Conservation (phyloP, 1,284 basidiomycete genomes). For the Cerrena zonata region DNA sequence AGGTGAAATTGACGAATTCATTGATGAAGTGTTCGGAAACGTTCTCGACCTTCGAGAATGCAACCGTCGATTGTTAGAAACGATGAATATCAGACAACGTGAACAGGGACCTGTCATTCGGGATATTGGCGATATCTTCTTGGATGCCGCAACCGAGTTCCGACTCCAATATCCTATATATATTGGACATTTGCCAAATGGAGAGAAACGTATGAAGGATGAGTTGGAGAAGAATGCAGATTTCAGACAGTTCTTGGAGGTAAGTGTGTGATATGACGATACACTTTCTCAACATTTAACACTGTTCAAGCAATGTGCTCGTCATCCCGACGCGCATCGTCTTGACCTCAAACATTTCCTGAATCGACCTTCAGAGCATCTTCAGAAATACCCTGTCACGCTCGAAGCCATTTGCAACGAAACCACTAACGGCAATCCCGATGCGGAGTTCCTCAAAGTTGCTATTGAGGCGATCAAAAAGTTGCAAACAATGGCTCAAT, state of each 20-base stretch:
- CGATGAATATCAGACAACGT: constrained; percentile 81
- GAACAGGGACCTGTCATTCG: constrained; percentile 83
- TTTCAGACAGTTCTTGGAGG: constrained; percentile 85
- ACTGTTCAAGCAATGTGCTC: constrained; percentile 43
- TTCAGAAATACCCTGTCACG: constrained; percentile 85
- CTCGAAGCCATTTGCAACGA: constrained; percentile 82
- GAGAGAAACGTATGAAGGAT: constrained; percentile 81
- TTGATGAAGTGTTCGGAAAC: constrained; percentile 84
- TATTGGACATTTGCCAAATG: constrained; percentile 78
- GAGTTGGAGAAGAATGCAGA: constrained; percentile 79
- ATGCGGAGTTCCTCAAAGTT: constrained; percentile 71
- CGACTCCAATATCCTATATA: constrained; percentile 81
- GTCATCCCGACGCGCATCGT: constrained; percentile 67
- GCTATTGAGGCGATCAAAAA: constrained; percentile 74
- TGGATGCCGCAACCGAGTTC: constrained; percentile 86
- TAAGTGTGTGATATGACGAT: no score
- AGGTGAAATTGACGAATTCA: constrained; percentile 70
- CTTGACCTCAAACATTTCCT: constrained; percentile 85
- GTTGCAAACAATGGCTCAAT: constrained; percentile 69
- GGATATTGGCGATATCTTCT: constrained; percentile 85
- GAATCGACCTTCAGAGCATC: constrained; percentile 79
- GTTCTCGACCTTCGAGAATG: constrained; percentile 78
- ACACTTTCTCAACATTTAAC: no score
- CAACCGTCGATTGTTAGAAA: constrained; percentile 77
- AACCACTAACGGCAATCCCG: constrained; percentile 73